Evolutionary conservation across 2,329 filamentous ascomycete species (phyloP).

Genomic region (Cryphonectria parasitica): DNA sequence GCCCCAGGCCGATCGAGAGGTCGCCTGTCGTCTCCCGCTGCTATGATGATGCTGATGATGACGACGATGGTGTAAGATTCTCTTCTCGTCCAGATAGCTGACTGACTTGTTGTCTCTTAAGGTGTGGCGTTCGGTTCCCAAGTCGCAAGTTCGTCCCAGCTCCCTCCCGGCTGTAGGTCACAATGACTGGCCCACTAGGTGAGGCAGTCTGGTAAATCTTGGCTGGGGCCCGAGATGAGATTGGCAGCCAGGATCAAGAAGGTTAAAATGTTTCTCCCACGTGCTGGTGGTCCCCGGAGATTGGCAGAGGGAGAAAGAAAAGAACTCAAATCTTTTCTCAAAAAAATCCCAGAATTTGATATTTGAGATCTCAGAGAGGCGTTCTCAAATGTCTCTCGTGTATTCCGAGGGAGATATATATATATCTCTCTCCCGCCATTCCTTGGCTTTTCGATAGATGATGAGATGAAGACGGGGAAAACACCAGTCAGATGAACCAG

Average conservation of each 20-base stretch:
- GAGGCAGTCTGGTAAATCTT: not conserved
- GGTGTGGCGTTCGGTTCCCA: not conserved
- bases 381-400: not conserved
- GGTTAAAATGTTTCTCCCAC: slow-evolving; percentile 10
- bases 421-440: not conserved
- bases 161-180: not conserved
- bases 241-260: slow-evolving; percentile 11
- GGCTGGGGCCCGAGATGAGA: slow-evolving; percentile 8
- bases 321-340: slow-evolving; percentile 5
- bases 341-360: not conserved
- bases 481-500: not conserved
- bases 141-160: not conserved
- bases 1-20: not conserved
- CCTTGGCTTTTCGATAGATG: not conserved
- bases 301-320: not conserved
- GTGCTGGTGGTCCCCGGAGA: slow-evolving; percentile 1
- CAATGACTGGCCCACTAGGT: not conserved
- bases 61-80: not conserved
- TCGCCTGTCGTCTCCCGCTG: not conserved
- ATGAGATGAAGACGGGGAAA: not conserved
- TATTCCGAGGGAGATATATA: not conserved
- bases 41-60: not conserved
- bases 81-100: not conserved
- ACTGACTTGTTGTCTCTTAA: not conserved
- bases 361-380: not conserved